Percentiles rank a stretch among this genome's conserved stretches.
These are phyloP conservation scores for Punica granatum DNA, from an alignment of 345 rosid species.

Conservation along the genomic window DNA sequence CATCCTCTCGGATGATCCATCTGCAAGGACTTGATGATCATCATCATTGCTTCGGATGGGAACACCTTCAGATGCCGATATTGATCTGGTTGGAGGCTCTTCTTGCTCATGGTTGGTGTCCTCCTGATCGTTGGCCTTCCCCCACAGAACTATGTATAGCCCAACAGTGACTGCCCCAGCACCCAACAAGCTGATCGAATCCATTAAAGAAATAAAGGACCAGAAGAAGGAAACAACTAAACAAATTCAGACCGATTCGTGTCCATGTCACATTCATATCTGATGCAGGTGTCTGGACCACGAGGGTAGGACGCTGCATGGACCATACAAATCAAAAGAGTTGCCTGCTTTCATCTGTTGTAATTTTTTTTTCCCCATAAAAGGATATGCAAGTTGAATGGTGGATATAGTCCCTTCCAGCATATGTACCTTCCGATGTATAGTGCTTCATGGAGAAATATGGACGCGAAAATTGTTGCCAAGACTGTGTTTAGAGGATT, in stretches of 20 bases:
- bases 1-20: not conserved
- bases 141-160: too few species aligned
- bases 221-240: not conserved
- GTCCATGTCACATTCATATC: not conserved
- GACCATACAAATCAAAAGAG: too few species aligned
- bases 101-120: conserved; percentile 3
- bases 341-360: too few species aligned
- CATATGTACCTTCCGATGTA: conserved; percentile 45
- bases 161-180: too few species aligned
- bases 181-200: too few species aligned
- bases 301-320: too few species aligned
- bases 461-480: conserved; percentile 38
- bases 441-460: conserved; percentile 44
- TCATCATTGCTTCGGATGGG: not conserved
- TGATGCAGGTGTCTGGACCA: too few species aligned
- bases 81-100: not conserved
- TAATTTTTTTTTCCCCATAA: not conserved
- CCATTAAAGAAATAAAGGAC: too few species aligned
- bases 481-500: conserved; percentile 50
- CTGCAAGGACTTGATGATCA: too few species aligned
- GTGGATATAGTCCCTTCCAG: too few species aligned
- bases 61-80: not conserved
- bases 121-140: conserved; percentile 43
- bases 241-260: not conserved
- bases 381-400: not conserved